Evolutionary conservation across 1,284 basidiomycete species (phyloP), one percentile per base, ranked within the genome.

Genomic region (Ceraceosorus guamensis): DNA sequence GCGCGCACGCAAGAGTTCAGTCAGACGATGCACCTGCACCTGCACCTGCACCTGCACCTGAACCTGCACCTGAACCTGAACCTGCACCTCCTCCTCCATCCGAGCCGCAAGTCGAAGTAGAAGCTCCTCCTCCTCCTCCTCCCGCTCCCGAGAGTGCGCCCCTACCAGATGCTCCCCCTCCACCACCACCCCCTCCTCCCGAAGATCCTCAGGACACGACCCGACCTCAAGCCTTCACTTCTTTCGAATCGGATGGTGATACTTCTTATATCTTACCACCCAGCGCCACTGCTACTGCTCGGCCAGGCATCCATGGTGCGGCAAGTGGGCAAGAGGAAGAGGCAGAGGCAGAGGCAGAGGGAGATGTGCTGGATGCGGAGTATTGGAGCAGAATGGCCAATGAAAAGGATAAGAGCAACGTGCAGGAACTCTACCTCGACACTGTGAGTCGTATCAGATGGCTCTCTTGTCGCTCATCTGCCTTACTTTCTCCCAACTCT

Each of bases 371-470:
- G 11, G 57, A 61, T 30, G 68, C 66, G 8, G 68, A 62, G 18
- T 70, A 70, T 51, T 70, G 68, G 69, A 63, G 55, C 44, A 60
- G 54, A 53, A 57, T 60, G 24, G 59, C 68, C 4, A 51, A 79
- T 47, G 57, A 82, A 50, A 50, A 63, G 49, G 55, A 61, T 37
- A 55, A 57, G 43, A 57, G 56, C 37, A 57, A 53, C 31, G 52
- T 56, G 31, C 60, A 68, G 43, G 92, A 97, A 77, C 81, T 97
- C 67, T 97, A 97, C 77, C 85, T 98, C 55, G 93, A 98, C 79
- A 97, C 93, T 54, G 91, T 89, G 77, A 76, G 82, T 78, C 1
- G 0, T 10, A 24, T 24, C 11, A 11, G 13, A 48, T 11, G 46
- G 31, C 16, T 44, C 13, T n/a, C 13, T n/a, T 44, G 13, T 44